A percentile compares a stretch with the other conserved stretches of the same genome.
These are phyloP conservation scores for Aspergillus sp. DNA, from an alignment of 2,329 filamentous ascomycete species.

Conservation along the genomic window DNA sequence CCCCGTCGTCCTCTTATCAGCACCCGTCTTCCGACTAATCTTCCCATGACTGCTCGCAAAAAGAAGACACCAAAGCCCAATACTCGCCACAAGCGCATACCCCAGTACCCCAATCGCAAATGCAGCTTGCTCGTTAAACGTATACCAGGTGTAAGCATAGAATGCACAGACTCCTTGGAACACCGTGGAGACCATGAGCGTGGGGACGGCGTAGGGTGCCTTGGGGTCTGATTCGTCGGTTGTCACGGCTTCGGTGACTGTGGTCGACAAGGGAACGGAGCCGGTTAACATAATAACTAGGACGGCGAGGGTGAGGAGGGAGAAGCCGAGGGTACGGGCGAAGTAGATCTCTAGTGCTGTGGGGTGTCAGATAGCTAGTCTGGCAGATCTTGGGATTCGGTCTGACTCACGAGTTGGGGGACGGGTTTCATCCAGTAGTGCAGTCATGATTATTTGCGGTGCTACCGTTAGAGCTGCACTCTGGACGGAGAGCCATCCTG, in stretches of 20 bases:
- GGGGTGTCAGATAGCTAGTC: constrained; percentile 6
- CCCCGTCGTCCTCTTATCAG: constrained; percentile 59
- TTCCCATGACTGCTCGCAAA: constrained; percentile 52
- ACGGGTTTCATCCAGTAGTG: constrained; percentile 53
- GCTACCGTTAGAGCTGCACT: constrained; percentile 51
- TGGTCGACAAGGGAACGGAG: constrained; percentile 57
- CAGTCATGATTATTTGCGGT: constrained; percentile 55
- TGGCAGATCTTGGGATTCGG: not conserved
- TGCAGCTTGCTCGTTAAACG: constrained; percentile 47
- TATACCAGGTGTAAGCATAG: constrained; percentile 63
- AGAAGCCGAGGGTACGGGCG: constrained; percentile 61
- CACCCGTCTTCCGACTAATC: constrained; percentile 57
- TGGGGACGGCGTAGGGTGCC: constrained; percentile 60
- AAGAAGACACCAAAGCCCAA: constrained; percentile 60
- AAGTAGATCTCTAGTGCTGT: constrained; percentile 65
- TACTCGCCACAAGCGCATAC: constrained; percentile 50
- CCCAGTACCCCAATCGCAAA: constrained; percentile 56
- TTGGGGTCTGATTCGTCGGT: constrained; percentile 41
- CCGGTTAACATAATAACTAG: constrained; percentile 64
- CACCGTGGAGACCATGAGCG: constrained; percentile 57
- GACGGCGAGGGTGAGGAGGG: constrained; percentile 58
- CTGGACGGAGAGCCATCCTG: constrained; percentile 39
- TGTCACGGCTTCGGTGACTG: constrained; percentile 34
- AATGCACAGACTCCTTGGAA: constrained; percentile 60
- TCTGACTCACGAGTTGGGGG: constrained; percentile 39